These are phyloP conservation scores for Zygnema cylindricum DNA, from an alignment of 139 green algal species.

Conservation along the genomic window DNA sequence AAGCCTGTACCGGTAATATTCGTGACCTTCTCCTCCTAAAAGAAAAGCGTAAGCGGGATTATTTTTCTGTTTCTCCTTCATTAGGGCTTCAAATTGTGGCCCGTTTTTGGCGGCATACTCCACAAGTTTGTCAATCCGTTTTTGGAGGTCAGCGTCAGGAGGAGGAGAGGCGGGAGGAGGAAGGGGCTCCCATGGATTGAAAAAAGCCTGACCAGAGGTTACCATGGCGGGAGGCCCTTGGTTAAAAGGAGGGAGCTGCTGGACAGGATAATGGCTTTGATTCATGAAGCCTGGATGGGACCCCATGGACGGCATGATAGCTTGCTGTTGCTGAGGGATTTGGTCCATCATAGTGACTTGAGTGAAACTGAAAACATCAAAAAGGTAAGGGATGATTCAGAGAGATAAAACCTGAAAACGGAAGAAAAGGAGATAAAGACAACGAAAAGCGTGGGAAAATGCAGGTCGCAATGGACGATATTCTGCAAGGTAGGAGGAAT, in stretches of 20 bases:
- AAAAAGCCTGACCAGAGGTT: slow-evolving; percentile 31
- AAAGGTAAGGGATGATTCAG: too few species aligned
- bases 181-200: slow-evolving; percentile 51
- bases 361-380: too few species aligned
- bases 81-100: slow-evolving; percentile 80
- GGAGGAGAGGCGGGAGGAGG: slow-evolving; percentile 14
- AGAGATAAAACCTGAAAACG: too few species aligned
- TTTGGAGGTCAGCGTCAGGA: slow-evolving; percentile 40
- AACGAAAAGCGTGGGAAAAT: too few species aligned
- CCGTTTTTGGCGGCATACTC: slow-evolving; percentile 85
- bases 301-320: neutral
- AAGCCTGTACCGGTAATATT: slow-evolving; percentile 76
- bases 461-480: too few species aligned
- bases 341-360: neutral
- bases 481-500: too few species aligned
- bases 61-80: slow-evolving; percentile 68
- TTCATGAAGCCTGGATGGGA: neutral
- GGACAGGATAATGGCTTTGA: slow-evolving; percentile 11
- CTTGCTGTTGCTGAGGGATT: neutral
- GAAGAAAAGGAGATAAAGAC: too few species aligned
- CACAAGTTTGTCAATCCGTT: slow-evolving; percentile 75
- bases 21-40: slow-evolving; percentile 70
- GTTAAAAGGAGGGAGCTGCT: neutral
- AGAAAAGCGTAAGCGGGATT: slow-evolving; percentile 76
- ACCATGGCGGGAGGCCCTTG: neutral